phyloP scores from a whole-genome alignment of 176 grass and related monocot genomes.

The Oryza brachyantha region DNA sequence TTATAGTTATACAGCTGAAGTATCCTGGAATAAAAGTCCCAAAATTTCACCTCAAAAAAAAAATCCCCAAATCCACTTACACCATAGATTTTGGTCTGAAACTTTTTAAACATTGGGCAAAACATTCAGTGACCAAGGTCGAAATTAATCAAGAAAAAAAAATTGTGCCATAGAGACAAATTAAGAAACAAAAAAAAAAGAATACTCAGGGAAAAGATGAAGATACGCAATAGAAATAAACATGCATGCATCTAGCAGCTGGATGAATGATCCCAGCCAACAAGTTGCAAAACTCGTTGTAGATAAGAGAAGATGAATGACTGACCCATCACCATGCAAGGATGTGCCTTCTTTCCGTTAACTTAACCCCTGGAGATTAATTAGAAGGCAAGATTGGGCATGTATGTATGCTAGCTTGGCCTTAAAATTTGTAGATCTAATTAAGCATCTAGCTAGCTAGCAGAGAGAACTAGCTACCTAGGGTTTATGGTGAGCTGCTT shows the following conservation, averaged over 20 bases:
- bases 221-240: too few relatives aligned
- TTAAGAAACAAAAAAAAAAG: too few relatives aligned
- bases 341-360: background rate
- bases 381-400: background rate
- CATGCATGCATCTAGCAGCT: background rate
- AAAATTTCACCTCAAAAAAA: too few relatives aligned
- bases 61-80: constrained; percentile 6
- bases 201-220: too few relatives aligned
- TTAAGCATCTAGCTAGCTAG: background rate
- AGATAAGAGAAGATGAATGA: background rate
- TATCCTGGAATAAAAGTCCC: background rate
- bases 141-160: background rate
- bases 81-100: background rate
- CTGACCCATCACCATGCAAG: background rate
- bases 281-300: background rate
- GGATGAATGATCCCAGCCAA: background rate
- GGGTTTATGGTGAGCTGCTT: background rate
- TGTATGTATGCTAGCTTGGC: background rate
- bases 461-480: background rate
- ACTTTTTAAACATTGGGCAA: background rate
- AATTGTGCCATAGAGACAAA: background rate
- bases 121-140: background rate
- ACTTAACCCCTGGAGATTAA: background rate
- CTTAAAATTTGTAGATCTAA: background rate
- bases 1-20: background rate